Percentiles rank a stretch among this genome's conserved stretches.
Conservation (phyloP, 2,329 filamentous ascomycete species). For the Elsinoe batatas region DNA sequence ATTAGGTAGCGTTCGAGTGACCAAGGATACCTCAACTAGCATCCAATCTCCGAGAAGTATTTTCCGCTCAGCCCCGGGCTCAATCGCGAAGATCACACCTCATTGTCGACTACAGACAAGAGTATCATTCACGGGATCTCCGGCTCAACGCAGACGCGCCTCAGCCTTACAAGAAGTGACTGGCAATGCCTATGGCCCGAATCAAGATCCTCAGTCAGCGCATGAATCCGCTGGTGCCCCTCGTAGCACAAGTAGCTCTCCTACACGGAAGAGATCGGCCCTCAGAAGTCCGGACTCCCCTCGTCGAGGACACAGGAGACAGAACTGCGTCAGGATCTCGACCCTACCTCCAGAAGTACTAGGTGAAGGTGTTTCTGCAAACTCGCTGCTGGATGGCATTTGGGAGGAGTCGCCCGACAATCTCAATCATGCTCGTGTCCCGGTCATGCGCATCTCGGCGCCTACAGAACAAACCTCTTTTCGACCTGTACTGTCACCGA, state of each 20-base stretch:
- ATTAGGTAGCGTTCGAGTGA: background rate
- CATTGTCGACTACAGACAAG: background rate
- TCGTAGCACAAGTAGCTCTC: background rate
- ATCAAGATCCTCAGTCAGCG: background rate
- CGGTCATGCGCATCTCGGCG: background rate
- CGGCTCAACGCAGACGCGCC: background rate
- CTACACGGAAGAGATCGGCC: conserved; percentile 31
- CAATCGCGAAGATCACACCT: background rate
- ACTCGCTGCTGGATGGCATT: conserved; percentile 29
- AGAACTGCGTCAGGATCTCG: conserved; percentile 38
- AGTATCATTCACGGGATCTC: background rate
- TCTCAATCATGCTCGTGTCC: background rate
- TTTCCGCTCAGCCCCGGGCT: background rate
- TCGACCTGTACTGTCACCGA: conserved; percentile 26
- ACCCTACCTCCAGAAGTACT: conserved; percentile 33
- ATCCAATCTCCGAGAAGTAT: background rate
- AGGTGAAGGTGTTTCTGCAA: conserved; percentile 19
- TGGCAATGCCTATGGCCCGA: background rate
- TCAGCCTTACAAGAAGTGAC: background rate
- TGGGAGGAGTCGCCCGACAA: conserved; percentile 25
- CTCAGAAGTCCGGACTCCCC: conserved; percentile 35
- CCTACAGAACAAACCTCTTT: conserved; percentile 13
- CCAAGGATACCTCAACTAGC: background rate
- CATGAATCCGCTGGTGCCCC: background rate
- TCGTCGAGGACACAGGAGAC: conserved; percentile 34